Evolutionary conservation across 83 land plant species (phyloP), one percentile per base, ranked within the genome.

Genomic region (Larix sibirica): DNA sequence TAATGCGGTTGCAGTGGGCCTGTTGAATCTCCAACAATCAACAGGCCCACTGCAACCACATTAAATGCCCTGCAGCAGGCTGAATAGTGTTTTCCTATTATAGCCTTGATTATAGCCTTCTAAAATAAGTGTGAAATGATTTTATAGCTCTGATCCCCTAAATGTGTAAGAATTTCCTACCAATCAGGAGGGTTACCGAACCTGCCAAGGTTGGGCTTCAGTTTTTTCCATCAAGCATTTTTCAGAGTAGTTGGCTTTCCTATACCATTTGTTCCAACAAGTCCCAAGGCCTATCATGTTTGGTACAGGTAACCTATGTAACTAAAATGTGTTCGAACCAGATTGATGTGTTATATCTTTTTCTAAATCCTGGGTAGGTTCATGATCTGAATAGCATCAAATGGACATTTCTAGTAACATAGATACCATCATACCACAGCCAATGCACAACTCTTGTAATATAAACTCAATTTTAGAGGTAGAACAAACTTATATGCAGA

Each of bases 301-400:
- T 61, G 99, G 99, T n/a, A 97, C 98, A 67, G 99, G 99, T 81
- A 97, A 97, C 99, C 99, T 95, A 81, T 97, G 99, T 79, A 97
- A 85, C 88, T 97, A 95, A 83, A 97, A 97, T 54, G 98, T 94
- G 63, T 97, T 97, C 62, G 98, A 89, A 6, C 99, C 98, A 94
- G 95, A 97, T 76, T 98, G 98, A 89, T 97, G 99, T 3, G 99
- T 96, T 50, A 98, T 97, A 81, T 97, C 99, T 83, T 94, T 97
- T 47, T 96, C 97, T 81, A 97, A 83, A 85, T 97, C 98, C 83
- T 97, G 26, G 99, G 99, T 8, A 97, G 83, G 84, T 97, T 97
- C 62, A 97, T 97, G 70, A 97, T 97, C 78, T 94, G 98, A 66
- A 97, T 95, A 36, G 99, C 98, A 78, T 97, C 99, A 86, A 97